Evolutionary conservation across 2,329 filamentous ascomycete genomes (phyloP).

Genomic region (Phialophora tarda): DNA sequence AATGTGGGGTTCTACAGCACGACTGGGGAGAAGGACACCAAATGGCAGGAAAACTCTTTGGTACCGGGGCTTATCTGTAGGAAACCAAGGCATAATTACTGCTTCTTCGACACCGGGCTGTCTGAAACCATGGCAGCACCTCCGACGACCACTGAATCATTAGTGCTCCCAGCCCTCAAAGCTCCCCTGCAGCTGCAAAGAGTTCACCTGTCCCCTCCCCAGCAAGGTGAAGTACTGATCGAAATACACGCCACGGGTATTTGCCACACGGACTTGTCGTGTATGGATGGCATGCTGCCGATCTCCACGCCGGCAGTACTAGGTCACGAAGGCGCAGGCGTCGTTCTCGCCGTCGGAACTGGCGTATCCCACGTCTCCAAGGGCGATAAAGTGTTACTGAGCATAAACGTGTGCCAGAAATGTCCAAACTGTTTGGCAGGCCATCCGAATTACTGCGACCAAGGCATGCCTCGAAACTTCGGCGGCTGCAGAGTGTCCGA

Average conservation of each 20-base stretch:
- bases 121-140: neutral
- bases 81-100: neutral
- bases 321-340: slow-evolving; percentile 44
- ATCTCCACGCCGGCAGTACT: slow-evolving; percentile 57
- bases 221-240: slow-evolving; percentile 67
- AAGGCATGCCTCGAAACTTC: slow-evolving; percentile 30
- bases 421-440: slow-evolving; percentile 33
- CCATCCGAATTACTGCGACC: slow-evolving; percentile 31
- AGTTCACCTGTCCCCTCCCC: slow-evolving; percentile 6
- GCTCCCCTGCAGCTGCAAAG: neutral
- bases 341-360: slow-evolving; percentile 38
- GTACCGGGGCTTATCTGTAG: neutral
- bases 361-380: slow-evolving; percentile 34
- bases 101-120: neutral
- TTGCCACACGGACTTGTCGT: slow-evolving; percentile 81
- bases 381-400: slow-evolving; percentile 43
- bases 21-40: no score
- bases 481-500: slow-evolving; percentile 22
- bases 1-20: neutral
- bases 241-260: slow-evolving; percentile 89
- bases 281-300: slow-evolving; percentile 38
- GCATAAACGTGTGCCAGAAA: slow-evolving; percentile 36
- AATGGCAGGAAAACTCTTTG: neutral
- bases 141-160: neutral
- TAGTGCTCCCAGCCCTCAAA: neutral